Base-by-base conservation (phyloP, 106 monocot genomes). In the Dendrobium nobile region DNA sequence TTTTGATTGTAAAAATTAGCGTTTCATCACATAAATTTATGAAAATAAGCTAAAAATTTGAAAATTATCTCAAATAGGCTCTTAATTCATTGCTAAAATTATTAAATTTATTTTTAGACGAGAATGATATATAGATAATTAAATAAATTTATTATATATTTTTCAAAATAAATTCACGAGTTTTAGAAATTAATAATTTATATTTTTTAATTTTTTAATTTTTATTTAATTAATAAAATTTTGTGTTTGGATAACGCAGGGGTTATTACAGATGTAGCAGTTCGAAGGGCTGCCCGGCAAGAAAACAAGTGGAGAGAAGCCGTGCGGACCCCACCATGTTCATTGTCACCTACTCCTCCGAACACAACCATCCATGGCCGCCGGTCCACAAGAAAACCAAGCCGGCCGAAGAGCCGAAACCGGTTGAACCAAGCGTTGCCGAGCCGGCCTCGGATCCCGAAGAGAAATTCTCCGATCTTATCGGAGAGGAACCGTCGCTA, bases 191-290 rank as follows among this genome's bases (percentile, higher is more conserved):
- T 2, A 5, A 5, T 22, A 19, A 7, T 70, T 68, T 18, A 27
- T 26, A 7, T 18, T 9, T 70, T 22, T 33, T 47, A 6, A 47
- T 43, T n/a, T n/a, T 42, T 19, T 33, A 9, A 26, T 2, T 24
- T 15, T 33, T 61, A n/a, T 16, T 61, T 61, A 7, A 64, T 22
- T 54, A 24, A 64, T 7, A 26, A 22, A 24, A n/a, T 19, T 31
- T 37, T 37, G 37, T 37, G 37, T 37, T 19, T 47, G 61, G 9
- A 43, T 17, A 7, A 5, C 19, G 51, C 79, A 88, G 88, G 83
- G 88, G 88, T 7, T 88, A 88, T 59, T 88, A 88, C 73, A 70
- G 88, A 45, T 88, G 88, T 58, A 88, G 88, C 78, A 88, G 88
- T 77, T 88, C 88, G 11, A 88, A 85, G 65, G 88, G 85, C 37